phyloP scores from a whole-genome alignment of 805 yeast genomes.

The Kodamaea kaohsiungensis region DNA sequence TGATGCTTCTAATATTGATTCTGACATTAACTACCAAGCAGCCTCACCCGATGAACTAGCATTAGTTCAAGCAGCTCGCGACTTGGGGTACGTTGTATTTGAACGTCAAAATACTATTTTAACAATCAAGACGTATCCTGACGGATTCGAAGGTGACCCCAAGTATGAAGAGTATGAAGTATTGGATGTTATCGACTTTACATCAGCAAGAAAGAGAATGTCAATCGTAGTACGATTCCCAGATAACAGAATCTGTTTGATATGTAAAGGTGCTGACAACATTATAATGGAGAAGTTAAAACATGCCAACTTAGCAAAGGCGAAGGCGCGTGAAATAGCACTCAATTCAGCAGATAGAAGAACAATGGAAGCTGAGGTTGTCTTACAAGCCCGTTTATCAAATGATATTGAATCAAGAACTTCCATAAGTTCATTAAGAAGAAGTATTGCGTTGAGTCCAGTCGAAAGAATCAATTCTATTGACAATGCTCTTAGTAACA shows the following conservation, averaged over 20 bases:
- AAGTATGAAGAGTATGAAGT: slow-evolving; percentile 69
- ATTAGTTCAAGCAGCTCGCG: slow-evolving; percentile 90
- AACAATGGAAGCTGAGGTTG: slow-evolving; percentile 72
- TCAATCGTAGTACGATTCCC: slow-evolving; percentile 81
- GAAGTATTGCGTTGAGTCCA: slow-evolving; percentile 19
- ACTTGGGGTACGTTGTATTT: slow-evolving; percentile 84
- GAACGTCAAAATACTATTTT: slow-evolving; percentile 64
- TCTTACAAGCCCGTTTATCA: slow-evolving; percentile 57
- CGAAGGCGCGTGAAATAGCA: slow-evolving; percentile 66
- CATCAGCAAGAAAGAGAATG: slow-evolving; percentile 91
- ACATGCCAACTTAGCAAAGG: slow-evolving; percentile 56
- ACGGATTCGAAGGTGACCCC: slow-evolving; percentile 71
- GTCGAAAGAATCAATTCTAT: slow-evolving; percentile 40
- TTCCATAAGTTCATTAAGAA: slow-evolving; percentile 36
- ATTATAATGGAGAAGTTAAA: slow-evolving; percentile 75
- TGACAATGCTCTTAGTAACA: slow-evolving; percentile 47
- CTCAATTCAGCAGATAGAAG: slow-evolving; percentile 61
- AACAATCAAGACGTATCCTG: slow-evolving; percentile 75
- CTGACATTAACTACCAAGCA: slow-evolving; percentile 76
- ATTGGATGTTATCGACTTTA: slow-evolving; percentile 80
- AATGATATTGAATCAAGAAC: slow-evolving; percentile 31
- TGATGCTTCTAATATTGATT: slow-evolving; percentile 21
- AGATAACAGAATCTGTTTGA: slow-evolving; percentile 66
- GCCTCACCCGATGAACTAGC: slow-evolving; percentile 98
- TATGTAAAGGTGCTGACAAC: slow-evolving; percentile 97